Evolutionary conservation across 345 rosid species (phyloP).

Genomic region (Eucalyptus dawsonii): DNA sequence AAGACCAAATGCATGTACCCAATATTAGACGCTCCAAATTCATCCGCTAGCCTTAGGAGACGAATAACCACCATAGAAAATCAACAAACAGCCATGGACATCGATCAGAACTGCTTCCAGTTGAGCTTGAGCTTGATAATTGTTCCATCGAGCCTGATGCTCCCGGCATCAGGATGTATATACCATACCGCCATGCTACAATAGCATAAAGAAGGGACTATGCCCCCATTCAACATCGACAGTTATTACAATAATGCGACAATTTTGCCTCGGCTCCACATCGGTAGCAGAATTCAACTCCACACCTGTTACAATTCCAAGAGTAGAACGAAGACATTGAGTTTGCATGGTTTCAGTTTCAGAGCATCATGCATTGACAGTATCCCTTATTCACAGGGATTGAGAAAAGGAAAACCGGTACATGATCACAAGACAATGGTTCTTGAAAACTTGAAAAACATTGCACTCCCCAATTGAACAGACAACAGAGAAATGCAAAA

Average conservation of each 20-base stretch:
- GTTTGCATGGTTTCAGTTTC: background rate
- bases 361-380: background rate
- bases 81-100: background rate
- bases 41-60: background rate
- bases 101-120: background rate
- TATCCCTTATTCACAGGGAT: background rate
- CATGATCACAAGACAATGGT: background rate
- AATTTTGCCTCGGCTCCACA: constrained; percentile 6
- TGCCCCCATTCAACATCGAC: background rate
- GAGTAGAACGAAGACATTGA: background rate
- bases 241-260: constrained; percentile 5
- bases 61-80: background rate
- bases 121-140: background rate
- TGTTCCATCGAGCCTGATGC: background rate
- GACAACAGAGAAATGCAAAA: background rate
- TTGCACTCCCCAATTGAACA: background rate
- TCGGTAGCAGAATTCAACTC: constrained; percentile 28
- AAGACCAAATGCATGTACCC: background rate
- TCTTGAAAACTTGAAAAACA: background rate
- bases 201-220: background rate
- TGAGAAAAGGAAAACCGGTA: background rate
- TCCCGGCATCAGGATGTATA: background rate
- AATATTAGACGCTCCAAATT: background rate
- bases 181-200: background rate
- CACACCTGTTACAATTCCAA: constrained; percentile 15